Percentiles rank a stretch among this genome's conserved stretches.
phyloP scores from a whole-genome alignment of 2,329 filamentous ascomycete species.

The Peltaster fructicola region DNA sequence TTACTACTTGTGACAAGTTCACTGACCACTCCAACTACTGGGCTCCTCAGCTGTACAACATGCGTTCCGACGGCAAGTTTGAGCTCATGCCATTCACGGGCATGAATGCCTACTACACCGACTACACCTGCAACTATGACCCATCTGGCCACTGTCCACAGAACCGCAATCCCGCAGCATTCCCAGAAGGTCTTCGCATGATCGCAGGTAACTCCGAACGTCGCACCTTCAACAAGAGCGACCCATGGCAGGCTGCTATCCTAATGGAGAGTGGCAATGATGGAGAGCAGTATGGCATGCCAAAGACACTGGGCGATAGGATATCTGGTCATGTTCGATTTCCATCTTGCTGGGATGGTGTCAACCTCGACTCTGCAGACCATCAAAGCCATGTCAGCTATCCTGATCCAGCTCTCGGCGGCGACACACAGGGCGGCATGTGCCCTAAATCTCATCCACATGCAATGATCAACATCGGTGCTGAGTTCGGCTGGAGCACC shows the following conservation, averaged over 20 bases:
- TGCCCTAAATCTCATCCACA: constrained; percentile 34
- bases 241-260: constrained; percentile 3
- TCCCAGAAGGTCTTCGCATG: constrained; percentile 59
- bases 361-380: constrained; percentile 37
- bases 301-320: constrained; percentile 26
- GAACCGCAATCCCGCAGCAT: constrained; percentile 22
- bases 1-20: constrained; percentile 4
- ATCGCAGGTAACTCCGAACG: constrained; percentile 41
- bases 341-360: constrained; percentile 54
- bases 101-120: constrained; percentile 47
- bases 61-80: constrained; percentile 36
- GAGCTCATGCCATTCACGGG: constrained; percentile 24
- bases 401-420: constrained; percentile 21
- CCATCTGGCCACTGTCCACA: constrained; percentile 3
- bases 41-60: constrained; percentile 52
- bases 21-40: constrained; percentile 43
- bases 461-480: constrained; percentile 32
- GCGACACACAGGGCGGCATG: constrained; percentile 24
- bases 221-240: constrained; percentile 2
- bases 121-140: constrained; percentile 3
- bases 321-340: constrained; percentile 44
- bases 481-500: constrained; percentile 28
- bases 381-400: constrained; percentile 49
- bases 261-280: constrained; percentile 2
- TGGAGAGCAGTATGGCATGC: constrained; percentile 3